A percentile compares a stretch with the other conserved stretches of the same genome.
phyloP scores from a whole-genome alignment of 148 eudicot species.

The Camellia sinensis region DNA sequence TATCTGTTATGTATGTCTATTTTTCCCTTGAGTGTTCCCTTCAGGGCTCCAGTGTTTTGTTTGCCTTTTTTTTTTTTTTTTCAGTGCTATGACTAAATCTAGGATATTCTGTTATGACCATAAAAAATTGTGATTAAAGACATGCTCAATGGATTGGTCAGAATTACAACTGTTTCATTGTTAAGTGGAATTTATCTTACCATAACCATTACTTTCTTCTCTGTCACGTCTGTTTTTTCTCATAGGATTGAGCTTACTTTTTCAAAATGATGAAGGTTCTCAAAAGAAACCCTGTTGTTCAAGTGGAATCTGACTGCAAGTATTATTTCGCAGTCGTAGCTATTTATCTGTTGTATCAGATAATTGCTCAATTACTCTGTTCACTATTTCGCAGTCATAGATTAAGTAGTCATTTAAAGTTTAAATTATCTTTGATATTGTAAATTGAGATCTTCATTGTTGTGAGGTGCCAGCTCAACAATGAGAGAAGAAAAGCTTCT shows the following conservation, averaged over 20 bases:
- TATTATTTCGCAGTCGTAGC: not conserved
- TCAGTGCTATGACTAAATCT: not conserved
- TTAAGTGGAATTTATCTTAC: not conserved
- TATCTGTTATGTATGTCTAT: not conserved
- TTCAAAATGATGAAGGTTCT: not conserved
- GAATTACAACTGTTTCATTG: not conserved
- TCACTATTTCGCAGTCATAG: not conserved
- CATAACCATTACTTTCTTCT: not conserved
- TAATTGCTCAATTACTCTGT: not conserved
- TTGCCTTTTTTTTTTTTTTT: not conserved
- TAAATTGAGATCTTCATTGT: not conserved
- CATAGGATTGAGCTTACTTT: not conserved
- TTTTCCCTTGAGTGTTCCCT: not conserved
- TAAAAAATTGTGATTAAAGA: not conserved
- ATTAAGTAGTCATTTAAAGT: not conserved
- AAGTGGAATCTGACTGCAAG: not conserved
- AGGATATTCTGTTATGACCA: not conserved
- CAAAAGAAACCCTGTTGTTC: not conserved
- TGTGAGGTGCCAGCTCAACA: not conserved
- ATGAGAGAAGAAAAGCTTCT: not conserved
- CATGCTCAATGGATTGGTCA: not conserved
- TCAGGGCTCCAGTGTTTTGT: not conserved
- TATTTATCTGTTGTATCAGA: not conserved
- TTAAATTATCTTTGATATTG: not conserved
- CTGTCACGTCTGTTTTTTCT: not conserved